These are phyloP conservation scores for Daldinia sp. DNA, from an alignment of 2,329 filamentous ascomycete genomes.

Conservation along the genomic window DNA sequence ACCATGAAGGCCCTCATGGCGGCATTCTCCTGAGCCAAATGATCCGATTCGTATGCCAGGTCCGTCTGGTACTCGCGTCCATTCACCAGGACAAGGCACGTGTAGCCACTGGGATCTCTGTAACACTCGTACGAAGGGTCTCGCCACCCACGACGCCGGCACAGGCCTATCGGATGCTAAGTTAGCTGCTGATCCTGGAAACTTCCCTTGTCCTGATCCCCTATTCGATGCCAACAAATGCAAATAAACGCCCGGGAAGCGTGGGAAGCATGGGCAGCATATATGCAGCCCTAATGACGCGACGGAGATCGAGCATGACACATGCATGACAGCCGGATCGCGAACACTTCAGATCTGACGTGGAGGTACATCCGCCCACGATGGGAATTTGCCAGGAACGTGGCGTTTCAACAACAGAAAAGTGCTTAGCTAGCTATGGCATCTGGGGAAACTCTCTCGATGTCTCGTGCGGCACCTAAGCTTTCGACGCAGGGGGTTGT, in stretches of 20 bases:
- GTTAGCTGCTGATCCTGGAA: conserved; percentile 46
- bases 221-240: conserved; percentile 39
- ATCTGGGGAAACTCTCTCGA: neutral
- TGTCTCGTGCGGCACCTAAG: conserved; percentile 41
- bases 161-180: conserved; percentile 73
- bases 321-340: conserved; percentile 48
- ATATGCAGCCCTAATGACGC: conserved; percentile 45
- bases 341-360: conserved; percentile 36
- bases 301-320: conserved; percentile 41
- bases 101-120: conserved; percentile 77
- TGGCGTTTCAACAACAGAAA: conserved; percentile 39
- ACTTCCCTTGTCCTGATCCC: conserved; percentile 15
- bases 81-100: conserved; percentile 92
- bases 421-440: conserved; percentile 4
- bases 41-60: conserved; percentile 80
- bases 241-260: conserved; percentile 35
- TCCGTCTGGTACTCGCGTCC: conserved; percentile 96
- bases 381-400: conserved; percentile 42
- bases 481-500: conserved; percentile 46
- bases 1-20: conserved; percentile 98
- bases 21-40: conserved; percentile 88
- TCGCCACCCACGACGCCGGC: conserved; percentile 91
- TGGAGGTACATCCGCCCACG: conserved; percentile 29
- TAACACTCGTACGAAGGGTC: conserved; percentile 89
- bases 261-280: conserved; percentile 41